These are phyloP conservation scores for Beauveria varroae DNA, from an alignment of 2,329 filamentous ascomycete genomes.

Conservation along the genomic window DNA sequence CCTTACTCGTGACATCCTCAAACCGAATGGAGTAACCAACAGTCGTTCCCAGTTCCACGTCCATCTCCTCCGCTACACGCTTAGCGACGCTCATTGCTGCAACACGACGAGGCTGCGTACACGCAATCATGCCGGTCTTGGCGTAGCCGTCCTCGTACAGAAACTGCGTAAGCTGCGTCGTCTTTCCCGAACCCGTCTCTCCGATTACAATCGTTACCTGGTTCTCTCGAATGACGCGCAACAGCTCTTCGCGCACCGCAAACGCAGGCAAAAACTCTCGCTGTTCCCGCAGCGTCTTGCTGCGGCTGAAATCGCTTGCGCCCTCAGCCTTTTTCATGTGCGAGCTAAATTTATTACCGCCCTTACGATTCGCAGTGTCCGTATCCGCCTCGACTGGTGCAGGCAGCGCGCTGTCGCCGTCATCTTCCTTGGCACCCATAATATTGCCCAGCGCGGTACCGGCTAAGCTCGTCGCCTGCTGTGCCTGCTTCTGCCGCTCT, in stretches of 20 bases:
- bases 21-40: slow-evolving; percentile 98
- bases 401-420: slow-evolving; percentile 81
- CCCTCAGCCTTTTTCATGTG: slow-evolving; percentile 83
- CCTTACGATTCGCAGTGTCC: slow-evolving; percentile 39
- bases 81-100: slow-evolving; percentile 99
- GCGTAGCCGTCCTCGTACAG: slow-evolving; percentile 93
- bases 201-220: slow-evolving; percentile 96
- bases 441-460: slow-evolving; percentile 90
- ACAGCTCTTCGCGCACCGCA: slow-evolving; percentile 85
- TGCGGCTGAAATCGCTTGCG: slow-evolving; percentile 87
- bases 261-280: slow-evolving; percentile 91
- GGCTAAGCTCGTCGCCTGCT: slow-evolving; percentile 87
- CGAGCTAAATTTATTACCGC: slow-evolving; percentile 71
- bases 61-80: slow-evolving; percentile 97
- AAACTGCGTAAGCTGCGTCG: slow-evolving; percentile 94
- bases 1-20: slow-evolving; percentile 93
- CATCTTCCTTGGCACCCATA: slow-evolving; percentile 90
- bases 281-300: slow-evolving; percentile 83
- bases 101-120: slow-evolving; percentile 91
- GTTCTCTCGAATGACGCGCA: slow-evolving; percentile 90
- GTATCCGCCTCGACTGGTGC: slow-evolving; percentile 62
- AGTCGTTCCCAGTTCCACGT: slow-evolving; percentile 75
- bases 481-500: slow-evolving; percentile 87
- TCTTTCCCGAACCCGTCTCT: slow-evolving; percentile 96
- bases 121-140: slow-evolving; percentile 82